These are phyloP conservation scores for Blastocrithidia nonstop DNA, from an alignment of 208 protist species.

Conservation along the genomic window DNA sequence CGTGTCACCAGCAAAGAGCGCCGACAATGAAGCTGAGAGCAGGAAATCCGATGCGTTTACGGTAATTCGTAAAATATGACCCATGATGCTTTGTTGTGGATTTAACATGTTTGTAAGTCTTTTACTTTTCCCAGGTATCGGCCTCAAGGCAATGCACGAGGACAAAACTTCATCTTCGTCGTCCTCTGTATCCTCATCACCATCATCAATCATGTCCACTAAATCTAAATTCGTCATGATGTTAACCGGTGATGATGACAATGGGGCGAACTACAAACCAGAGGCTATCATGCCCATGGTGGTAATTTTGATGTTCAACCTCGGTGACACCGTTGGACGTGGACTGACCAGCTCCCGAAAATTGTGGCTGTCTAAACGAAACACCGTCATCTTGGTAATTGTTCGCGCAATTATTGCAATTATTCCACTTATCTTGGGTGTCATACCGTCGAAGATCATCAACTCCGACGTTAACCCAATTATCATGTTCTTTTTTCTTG, in stretches of 20 bases:
- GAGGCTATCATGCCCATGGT: constrained; percentile 21
- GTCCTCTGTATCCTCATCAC: background rate
- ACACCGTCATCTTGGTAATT: constrained; percentile 7
- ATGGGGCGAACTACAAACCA: constrained; percentile 8
- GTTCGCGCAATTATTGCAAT: constrained; percentile 12
- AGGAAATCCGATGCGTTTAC: constrained; percentile 6
- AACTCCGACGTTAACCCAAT: constrained; percentile 23
- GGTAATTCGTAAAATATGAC: constrained; percentile 17
- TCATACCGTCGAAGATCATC: constrained; percentile 12
- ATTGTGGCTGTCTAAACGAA: constrained; percentile 9
- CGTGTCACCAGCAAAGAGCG: background rate
- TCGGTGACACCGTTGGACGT: constrained; percentile 13
- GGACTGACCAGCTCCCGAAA: constrained; percentile 8
- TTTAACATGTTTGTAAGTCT: constrained; percentile 17
- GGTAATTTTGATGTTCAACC: constrained; percentile 20
- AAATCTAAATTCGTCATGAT: too few relatives aligned
- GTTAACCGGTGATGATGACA: too few relatives aligned
- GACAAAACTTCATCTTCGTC: background rate
- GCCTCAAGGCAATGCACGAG: constrained; percentile 12
- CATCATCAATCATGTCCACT: too few relatives aligned
- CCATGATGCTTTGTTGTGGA: constrained; percentile 16
- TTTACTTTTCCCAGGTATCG: constrained; percentile 22
- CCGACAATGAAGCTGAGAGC: constrained; percentile 2
- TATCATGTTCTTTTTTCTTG: constrained; percentile 16
- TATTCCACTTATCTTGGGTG: constrained; percentile 17